Percentiles rank a stretch among this genome's conserved stretches.
Evolutionary conservation across 148 eudicot species (phyloP).

Genomic region (Cornus kousa): DNA sequence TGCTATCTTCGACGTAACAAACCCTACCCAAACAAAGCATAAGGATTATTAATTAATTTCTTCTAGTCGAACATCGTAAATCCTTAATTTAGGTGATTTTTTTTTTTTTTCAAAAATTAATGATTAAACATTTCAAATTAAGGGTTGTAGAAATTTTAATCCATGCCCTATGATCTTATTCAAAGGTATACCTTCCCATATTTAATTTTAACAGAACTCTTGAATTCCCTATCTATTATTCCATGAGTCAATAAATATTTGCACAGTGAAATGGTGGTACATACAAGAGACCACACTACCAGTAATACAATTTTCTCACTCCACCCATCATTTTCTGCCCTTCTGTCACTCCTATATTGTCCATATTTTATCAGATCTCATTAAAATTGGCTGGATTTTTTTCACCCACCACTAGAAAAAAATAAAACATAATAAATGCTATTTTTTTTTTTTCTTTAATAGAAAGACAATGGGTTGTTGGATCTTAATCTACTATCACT

Average conservation of each 20-base stretch:
- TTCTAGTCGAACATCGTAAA: background rate
- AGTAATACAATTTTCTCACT: background rate
- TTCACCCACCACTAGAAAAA: background rate
- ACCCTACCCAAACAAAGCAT: slow-evolving; percentile 17
- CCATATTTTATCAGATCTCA: background rate
- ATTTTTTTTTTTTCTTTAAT: background rate
- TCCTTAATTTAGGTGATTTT: too few species aligned
- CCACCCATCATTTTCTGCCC: background rate
- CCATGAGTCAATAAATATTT: background rate
- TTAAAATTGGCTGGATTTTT: background rate
- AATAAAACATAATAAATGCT: background rate
- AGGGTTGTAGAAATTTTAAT: too few species aligned
- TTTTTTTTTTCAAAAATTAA: too few species aligned
- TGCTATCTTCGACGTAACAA: slow-evolving; percentile 34
- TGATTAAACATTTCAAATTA: too few species aligned
- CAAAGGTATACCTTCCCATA: background rate
- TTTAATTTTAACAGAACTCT: too few species aligned
- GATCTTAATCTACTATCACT: too few species aligned
- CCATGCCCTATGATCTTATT: too few species aligned
- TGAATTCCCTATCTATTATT: background rate
- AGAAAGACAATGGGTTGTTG: too few species aligned
- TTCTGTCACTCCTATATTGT: background rate
- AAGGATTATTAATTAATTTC: background rate
- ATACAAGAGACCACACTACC: background rate
- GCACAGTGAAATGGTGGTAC: background rate